These are phyloP conservation scores for Cantharellus cinnabarinus DNA, from an alignment of 768 basidiomycete genomes.

Conservation along the genomic window DNA sequence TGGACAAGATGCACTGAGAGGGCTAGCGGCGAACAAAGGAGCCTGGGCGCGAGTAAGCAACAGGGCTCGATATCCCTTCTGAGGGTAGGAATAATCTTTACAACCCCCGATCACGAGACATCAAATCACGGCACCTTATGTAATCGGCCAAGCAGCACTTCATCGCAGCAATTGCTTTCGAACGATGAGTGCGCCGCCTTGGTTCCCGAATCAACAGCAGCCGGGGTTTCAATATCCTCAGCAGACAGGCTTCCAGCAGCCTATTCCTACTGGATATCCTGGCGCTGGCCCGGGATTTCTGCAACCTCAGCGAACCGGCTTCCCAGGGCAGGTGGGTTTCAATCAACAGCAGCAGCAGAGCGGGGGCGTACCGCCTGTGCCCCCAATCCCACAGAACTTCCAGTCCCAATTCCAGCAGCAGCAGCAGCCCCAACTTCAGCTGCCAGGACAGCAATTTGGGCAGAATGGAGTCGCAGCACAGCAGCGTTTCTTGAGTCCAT, in stretches of 20 bases:
- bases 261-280: slow-evolving; percentile 6
- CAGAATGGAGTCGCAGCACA: slow-evolving; percentile 2
- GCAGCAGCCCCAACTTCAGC: slow-evolving; percentile 23
- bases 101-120: not conserved
- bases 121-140: not conserved
- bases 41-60: not conserved
- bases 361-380: not conserved
- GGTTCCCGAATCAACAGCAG: slow-evolving; percentile 25
- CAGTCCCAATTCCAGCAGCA: slow-evolving; percentile 12
- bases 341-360: not conserved
- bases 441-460: not conserved
- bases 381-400: slow-evolving; percentile 7
- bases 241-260: slow-evolving; percentile 11
- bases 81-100: not conserved
- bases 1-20: no score
- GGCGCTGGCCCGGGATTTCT: slow-evolving; percentile 5
- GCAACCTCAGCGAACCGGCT: slow-evolving; percentile 43
- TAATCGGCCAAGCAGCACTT: not conserved
- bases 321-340: slow-evolving; percentile 16
- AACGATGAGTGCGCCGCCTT: not conserved
- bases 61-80: not conserved
- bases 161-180: not conserved
- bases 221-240: slow-evolving; percentile 52
- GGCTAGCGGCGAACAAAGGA: no score
- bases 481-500: slow-evolving; percentile 28